Base-by-base conservation (phyloP, 371 early-diverging fungal species). In the Actinomortierella ambigua region DNA sequence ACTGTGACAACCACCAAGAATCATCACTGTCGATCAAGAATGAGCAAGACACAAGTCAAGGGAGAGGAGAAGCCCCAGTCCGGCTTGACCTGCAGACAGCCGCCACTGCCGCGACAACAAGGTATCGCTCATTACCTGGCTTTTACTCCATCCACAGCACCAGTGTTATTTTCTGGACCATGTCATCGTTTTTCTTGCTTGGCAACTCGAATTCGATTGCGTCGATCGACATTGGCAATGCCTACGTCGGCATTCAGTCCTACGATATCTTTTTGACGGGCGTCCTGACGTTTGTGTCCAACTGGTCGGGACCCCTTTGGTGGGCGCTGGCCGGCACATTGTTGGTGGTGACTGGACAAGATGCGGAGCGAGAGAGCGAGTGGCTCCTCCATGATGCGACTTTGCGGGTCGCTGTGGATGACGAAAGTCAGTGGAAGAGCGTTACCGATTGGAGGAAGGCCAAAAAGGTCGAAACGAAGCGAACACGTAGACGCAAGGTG, bases 151-250 rank as follows among this genome's bases (percentile, higher is more conserved):
- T 73, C 13, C 73, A 73, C 57, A 59, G 58, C 24, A 59, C 67
- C 50, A 63, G 67, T 0, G 28, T 63, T 13, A 46, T 73, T 34
- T 65, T 49, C 48, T 88, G 59, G 67, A 78, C 42, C 76, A 86
- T 41, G 61, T 80, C 73, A 0, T 82, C 90, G 17, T 92, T 92
- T 58, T 92, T 87, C 60, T 60, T 82, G 20, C 81, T 88, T 18
- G 93, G 92, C 13, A 92, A 90, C 73, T 85, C 89, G 0, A 93
- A 93, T 61, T 88, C 92, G 11, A 83, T 93, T 13, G 88, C 93
- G 0, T 88, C 92, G 8, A 78, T 93, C 3, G 93, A 93, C 53
- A 76, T 93, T 26, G 88, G 90, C 59, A 88, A 87, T 62, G 88
- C 92, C 0, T 93, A 92, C 63, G 82, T 89, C 20, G 93, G 93